Evolutionary conservation across 2,329 filamentous ascomycete species (phyloP), one percentile per base, ranked within the genome.

Genomic region (Diplodia scrobiculata): DNA sequence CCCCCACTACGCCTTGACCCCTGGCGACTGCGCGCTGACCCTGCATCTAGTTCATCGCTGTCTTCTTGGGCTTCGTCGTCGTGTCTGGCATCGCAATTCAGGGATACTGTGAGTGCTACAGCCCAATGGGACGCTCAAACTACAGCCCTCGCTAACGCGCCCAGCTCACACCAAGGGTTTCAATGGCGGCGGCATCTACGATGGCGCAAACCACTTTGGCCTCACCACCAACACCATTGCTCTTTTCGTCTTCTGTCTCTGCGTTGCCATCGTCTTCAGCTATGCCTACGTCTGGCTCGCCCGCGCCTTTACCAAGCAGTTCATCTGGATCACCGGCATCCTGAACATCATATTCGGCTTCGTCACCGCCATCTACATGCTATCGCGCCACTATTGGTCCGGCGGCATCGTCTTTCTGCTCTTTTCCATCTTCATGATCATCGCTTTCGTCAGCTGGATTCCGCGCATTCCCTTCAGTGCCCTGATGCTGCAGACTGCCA

Each of bases 251-350:
- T 93, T 96, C 75, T 86, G 91, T 7, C 83, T 97, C 7, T 85
- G 81, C 17, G 83, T 92, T 47, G 90, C 92, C 5, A 83, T 93
- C 25, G 83, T 91, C 1, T 80, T 97, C 50, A 93, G 91, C 41
- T 90, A 87, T 73, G 82, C 79, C 25, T 98, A 97, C 75, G 87
- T 97, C 72, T 86, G 87, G 77, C 77, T 88, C 1, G 90, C 91
- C 6, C 87, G 92, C 65, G 79, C 85, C 54, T 94, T 94, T 70
- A 92, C 93, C 3, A 96, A 95, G 79, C 86, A 91, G 73, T 92
- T 97, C 71, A 96, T 97, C 75, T 97, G 92, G 91, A 86, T 92
- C 47, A 96, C 92, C 0, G 92, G 91, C 13, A 94, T 97, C 62
- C 82, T 96, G 66, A 96, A 97, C 77, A 90, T 97, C 72, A 80